Conservation (phyloP, 73 alveolate species). For the Paramecium primaurelia region DNA sequence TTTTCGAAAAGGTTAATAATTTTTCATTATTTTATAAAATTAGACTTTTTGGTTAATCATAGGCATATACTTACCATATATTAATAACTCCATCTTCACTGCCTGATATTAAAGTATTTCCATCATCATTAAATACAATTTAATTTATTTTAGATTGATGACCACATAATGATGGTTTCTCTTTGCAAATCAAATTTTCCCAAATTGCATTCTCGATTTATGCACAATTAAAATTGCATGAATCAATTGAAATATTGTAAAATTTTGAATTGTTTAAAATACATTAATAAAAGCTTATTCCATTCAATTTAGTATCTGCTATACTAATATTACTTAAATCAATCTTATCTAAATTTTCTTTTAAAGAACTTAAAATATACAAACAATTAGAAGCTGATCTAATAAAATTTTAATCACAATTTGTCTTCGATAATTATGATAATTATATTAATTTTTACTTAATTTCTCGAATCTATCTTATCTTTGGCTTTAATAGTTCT, state of each 20-base stretch:
- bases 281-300: not conserved
- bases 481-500: not conserved
- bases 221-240: not conserved
- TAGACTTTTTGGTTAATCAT: too few species aligned
- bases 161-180: not conserved
- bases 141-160: not conserved
- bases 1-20: not conserved
- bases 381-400: not conserved
- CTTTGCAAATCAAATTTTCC: not conserved
- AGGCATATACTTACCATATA: too few species aligned
- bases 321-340: not conserved
- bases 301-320: not conserved
- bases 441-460: not conserved
- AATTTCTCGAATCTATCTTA: not conserved
- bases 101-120: not conserved
- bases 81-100: not conserved
- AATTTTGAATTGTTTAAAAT: not conserved
- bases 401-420: not conserved
- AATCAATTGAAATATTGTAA: not conserved
- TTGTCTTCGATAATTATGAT: not conserved
- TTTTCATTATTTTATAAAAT: not conserved
- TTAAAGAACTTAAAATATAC: not conserved
- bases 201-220: not conserved
- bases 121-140: not conserved
- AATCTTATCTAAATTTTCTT: not conserved